Percentiles rank a stretch among this genome's conserved stretches.
Evolutionary conservation across 495 filamentous ascomycete genomes (phyloP).

Genomic region (Penicillium canariense): DNA sequence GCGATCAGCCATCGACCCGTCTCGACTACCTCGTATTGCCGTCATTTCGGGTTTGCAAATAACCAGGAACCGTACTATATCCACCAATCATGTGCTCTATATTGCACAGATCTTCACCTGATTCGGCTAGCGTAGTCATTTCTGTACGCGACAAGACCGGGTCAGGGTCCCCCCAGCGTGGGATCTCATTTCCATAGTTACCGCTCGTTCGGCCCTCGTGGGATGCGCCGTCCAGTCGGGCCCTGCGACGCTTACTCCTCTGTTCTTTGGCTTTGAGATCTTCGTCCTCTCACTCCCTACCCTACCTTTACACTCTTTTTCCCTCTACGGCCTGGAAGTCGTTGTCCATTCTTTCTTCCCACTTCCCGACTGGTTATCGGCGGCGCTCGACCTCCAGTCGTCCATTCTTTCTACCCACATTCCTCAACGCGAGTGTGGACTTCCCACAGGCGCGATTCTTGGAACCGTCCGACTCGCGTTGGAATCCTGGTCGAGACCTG

Average conservation of each 20-base stretch:
- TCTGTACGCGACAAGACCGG: conserved; percentile 5
- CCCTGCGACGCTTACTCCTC: neutral
- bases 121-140: neutral
- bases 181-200: conserved; percentile 1
- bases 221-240: neutral
- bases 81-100: neutral
- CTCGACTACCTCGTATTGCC: conserved; percentile 12
- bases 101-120: conserved; percentile 1
- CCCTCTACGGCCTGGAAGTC: conserved; percentile 29
- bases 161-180: conserved; percentile 10
- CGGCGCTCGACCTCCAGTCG: conserved; percentile 26
- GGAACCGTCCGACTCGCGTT: conserved; percentile 17
- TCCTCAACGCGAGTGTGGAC: conserved; percentile 20
- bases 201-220: neutral
- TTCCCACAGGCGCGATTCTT: conserved; percentile 16
- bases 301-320: conserved; percentile 4
- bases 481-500: conserved; percentile 19
- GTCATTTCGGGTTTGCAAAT: conserved; percentile 6
- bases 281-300: conserved; percentile 2
- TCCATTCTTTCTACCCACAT: conserved; percentile 37
- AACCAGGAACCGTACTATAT: conserved; percentile 20
- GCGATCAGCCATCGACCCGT: neutral
- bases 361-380: conserved; percentile 21
- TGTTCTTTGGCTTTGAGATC: neutral
- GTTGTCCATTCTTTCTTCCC: conserved; percentile 27